These are phyloP conservation scores for Triticum aestivum DNA, from an alignment of 176 grass and related monocot species.

Conservation along the genomic window IWGSC_CS_RefSeq_v2.1 NC_057813.1:86601545-86602044, in stretches of 20 bases:
- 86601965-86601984: background rate
- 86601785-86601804: background rate
- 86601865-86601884: background rate
- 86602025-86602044: background rate
- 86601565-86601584: background rate
- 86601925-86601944: conserved; percentile 2
- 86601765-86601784: background rate
- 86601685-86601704: background rate
- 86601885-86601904: background rate
- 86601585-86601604: no score
- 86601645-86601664: background rate
- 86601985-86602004: background rate
- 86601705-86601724: conserved; percentile 1
- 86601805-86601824: background rate
- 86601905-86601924: background rate
- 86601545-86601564: background rate
- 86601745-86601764: background rate
- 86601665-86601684: background rate
- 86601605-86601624: background rate
- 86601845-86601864: background rate
- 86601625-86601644: background rate
- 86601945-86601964: background rate
- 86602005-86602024: background rate
- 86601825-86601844: background rate
- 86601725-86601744: background rate